Conservation (phyloP, 805 yeast species). For the Ogataea corticis region DNA sequence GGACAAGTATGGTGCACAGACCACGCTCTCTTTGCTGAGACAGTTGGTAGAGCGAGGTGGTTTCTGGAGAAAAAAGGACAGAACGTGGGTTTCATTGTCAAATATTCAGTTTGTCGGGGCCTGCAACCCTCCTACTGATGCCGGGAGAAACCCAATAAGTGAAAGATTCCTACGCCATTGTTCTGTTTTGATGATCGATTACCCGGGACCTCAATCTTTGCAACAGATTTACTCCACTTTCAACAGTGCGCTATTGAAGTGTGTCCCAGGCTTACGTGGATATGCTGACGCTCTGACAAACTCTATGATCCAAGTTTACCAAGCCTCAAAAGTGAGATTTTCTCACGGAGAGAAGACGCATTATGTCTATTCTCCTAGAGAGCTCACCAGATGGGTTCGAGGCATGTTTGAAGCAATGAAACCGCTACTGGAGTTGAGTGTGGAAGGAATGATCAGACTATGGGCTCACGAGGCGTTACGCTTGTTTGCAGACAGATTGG, state of each 20-base stretch:
- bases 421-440: constrained; percentile 27
- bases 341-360: constrained; percentile 46
- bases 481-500: constrained; percentile 73
- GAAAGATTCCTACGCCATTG: constrained; percentile 67
- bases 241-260: constrained; percentile 53
- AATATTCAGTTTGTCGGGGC: constrained; percentile 90
- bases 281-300: constrained; percentile 51
- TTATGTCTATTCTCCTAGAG: constrained; percentile 86
- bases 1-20: constrained; percentile 75
- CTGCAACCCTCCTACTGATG: constrained; percentile 85
- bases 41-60: constrained; percentile 74
- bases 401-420: constrained; percentile 54
- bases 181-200: constrained; percentile 69
- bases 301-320: constrained; percentile 69
- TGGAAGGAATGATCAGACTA: constrained; percentile 53
- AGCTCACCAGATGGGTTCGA: constrained; percentile 81
- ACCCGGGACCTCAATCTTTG: constrained; percentile 68
- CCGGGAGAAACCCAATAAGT: constrained; percentile 63
- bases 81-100: constrained; percentile 64
- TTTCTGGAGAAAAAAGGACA: constrained; percentile 65
- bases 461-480: constrained; percentile 85
- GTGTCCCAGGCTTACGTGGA: constrained; percentile 60
- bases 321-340: constrained; percentile 42
- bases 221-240: constrained; percentile 66
- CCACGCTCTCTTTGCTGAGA: constrained; percentile 68